These are phyloP conservation scores for Komagataella pseudopastoris DNA, from an alignment of 805 yeast genomes.

Conservation along the genomic window DNA sequence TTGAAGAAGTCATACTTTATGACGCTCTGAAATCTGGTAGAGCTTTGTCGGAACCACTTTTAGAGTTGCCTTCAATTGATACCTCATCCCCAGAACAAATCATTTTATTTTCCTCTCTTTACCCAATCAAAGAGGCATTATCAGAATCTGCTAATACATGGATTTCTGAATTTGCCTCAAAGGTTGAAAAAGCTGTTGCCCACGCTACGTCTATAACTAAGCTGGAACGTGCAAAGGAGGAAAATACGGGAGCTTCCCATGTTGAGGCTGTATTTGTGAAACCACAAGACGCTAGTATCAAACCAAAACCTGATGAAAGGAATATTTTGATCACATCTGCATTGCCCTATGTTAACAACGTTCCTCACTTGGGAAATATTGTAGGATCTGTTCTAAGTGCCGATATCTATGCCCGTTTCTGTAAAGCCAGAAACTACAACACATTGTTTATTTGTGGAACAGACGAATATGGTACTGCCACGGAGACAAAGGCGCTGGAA, in stretches of 20 bases:
- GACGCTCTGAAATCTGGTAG: constrained; percentile 22
- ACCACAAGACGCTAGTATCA: constrained; percentile 21
- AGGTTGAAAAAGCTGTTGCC: constrained; percentile 30
- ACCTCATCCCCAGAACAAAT: constrained; percentile 35
- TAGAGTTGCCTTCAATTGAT: constrained; percentile 13
- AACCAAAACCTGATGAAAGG: constrained; percentile 60
- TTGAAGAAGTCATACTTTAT: constrained; percentile 32
- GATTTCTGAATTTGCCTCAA: constrained; percentile 26
- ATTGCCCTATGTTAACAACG: constrained; percentile 94
- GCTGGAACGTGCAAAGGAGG: constrained; percentile 23
- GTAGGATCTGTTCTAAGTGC: constrained; percentile 92
- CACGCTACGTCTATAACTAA: constrained; percentile 32
- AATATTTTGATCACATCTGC: constrained; percentile 91
- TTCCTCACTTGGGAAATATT: constrained; percentile 96
- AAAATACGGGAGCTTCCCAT: constrained; percentile 24
- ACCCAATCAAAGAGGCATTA: constrained; percentile 21
- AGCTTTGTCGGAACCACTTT: constrained; percentile 1
- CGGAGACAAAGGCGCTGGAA: constrained; percentile 95
- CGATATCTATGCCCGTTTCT: constrained; percentile 84
- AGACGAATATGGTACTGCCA: constrained; percentile 98
- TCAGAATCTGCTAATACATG: constrained; percentile 14
- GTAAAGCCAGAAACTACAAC: constrained; percentile 80
- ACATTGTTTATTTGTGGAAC: constrained; percentile 89
- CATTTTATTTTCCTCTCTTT: constrained; percentile 45
- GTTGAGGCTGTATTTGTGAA: constrained; percentile 9